These are phyloP conservation scores for Xylaria sp. DNA, from an alignment of 2,329 filamentous ascomycete genomes.

Conservation along the genomic window DNA sequence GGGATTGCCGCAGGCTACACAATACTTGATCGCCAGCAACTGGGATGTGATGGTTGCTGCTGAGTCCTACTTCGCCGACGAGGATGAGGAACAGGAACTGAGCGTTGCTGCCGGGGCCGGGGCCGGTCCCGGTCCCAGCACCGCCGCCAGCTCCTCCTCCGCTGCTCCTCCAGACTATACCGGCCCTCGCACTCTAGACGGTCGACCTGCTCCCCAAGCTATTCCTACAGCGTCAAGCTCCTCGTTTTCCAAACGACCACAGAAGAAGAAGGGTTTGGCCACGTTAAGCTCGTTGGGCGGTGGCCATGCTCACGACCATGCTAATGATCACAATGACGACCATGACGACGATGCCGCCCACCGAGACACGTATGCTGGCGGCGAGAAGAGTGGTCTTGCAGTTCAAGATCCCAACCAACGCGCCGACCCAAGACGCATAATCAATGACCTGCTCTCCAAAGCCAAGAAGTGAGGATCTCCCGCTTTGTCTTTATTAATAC, in stretches of 20 bases:
- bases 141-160: conserved; percentile 42
- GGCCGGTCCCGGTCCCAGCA: too few species aligned
- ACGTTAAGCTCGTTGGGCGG: conserved; percentile 66
- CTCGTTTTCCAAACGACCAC: conserved; percentile 55
- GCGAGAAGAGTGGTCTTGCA: conserved; percentile 81
- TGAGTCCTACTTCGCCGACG: conserved; percentile 69
- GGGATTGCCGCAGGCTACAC: conserved; percentile 63
- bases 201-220: conserved; percentile 64
- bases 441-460: conserved; percentile 72
- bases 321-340: conserved; percentile 65
- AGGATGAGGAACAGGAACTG: conserved; percentile 59
- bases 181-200: conserved; percentile 71
- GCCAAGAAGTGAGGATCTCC: conserved; percentile 64
- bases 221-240: conserved; percentile 47
- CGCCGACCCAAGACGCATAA: conserved; percentile 65
- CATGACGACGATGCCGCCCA: conserved; percentile 65
- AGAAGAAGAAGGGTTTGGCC: conserved; percentile 70
- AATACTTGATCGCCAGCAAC: conserved; percentile 71
- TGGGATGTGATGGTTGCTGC: conserved; percentile 75
- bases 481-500: not conserved
- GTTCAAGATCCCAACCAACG: conserved; percentile 69
- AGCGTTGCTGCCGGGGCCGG: conserved; percentile 55
- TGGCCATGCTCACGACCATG: conserved; percentile 63
- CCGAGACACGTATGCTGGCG: conserved; percentile 81
- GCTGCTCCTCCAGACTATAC: conserved; percentile 58